Percentiles rank a stretch among this genome's conserved stretches.
Evolutionary conservation across 2,329 filamentous ascomycete species (phyloP).

Genomic region (Colletotrichum truncatum): DNA sequence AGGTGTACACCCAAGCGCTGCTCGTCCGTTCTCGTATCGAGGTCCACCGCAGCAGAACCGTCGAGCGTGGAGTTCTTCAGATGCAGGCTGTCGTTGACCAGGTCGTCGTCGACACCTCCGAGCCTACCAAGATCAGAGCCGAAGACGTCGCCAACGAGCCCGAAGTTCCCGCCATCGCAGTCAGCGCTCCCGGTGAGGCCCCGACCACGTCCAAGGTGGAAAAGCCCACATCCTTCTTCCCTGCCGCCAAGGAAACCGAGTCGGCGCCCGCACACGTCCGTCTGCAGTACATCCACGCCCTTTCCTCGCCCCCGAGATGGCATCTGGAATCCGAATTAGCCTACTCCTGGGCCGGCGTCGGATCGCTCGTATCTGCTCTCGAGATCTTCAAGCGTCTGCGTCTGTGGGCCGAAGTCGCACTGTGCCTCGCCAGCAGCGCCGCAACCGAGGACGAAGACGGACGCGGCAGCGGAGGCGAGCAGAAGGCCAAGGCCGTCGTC

Average conservation of each 20-base stretch:
- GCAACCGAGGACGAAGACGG: constrained; percentile 64
- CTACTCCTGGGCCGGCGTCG: constrained; percentile 88
- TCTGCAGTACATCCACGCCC: constrained; percentile 83
- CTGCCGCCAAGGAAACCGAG: constrained; percentile 77
- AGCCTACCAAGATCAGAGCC: constrained; percentile 30
- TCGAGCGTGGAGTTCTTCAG: constrained; percentile 90
- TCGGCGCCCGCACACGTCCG: constrained; percentile 81
- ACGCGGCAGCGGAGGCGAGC: constrained; percentile 70
- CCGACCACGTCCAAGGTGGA: constrained; percentile 28
- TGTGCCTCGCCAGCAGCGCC: constrained; percentile 78
- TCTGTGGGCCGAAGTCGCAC: constrained; percentile 93
- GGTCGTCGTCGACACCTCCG: constrained; percentile 84
- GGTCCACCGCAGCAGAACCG: constrained; percentile 83
- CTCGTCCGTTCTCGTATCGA: constrained; percentile 92
- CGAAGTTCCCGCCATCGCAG: constrained; percentile 55
- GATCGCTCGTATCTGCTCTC: constrained; percentile 87
- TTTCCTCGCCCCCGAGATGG: constrained; percentile 89
- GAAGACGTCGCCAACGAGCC: constrained; percentile 37
- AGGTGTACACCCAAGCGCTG: constrained; percentile 94
- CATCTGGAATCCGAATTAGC: constrained; percentile 94
- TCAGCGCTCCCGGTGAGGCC: constrained; percentile 48
- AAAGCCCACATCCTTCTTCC: constrained; percentile 81
- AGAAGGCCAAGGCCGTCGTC: constrained; percentile 81
- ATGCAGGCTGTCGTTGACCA: constrained; percentile 96
- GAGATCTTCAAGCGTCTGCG: constrained; percentile 95